A percentile compares a stretch with the other conserved stretches of the same genome.
These are phyloP conservation scores for Lichtheimia corymbifera DNA, from an alignment of 371 early-diverging fungal species.

Conservation along the genomic window DNA sequence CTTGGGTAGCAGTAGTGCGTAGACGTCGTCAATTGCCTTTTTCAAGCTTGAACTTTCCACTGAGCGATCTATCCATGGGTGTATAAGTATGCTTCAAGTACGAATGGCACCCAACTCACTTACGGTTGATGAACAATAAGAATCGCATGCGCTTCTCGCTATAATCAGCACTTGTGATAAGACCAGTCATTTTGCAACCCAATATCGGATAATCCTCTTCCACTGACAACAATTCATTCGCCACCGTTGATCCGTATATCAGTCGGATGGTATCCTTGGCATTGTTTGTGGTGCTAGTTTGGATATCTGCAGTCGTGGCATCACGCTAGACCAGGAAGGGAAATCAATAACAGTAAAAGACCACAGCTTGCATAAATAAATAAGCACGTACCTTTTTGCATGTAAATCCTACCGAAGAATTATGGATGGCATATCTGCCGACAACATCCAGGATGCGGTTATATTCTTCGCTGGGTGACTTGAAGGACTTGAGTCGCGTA, in stretches of 20 bases:
- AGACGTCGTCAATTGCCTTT: conserved; percentile 77
- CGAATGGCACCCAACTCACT: conserved; percentile 16
- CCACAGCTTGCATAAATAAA: neutral
- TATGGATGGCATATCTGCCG: conserved; percentile 89
- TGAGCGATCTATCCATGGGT: conserved; percentile 67
- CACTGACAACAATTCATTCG: conserved; percentile 70
- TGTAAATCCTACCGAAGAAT: conserved; percentile 76
- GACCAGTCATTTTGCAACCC: conserved; percentile 64
- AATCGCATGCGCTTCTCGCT: conserved; percentile 76
- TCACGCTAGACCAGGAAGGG: conserved; percentile 49
- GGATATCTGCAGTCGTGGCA: conserved; percentile 71
- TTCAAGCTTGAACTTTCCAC: conserved; percentile 86
- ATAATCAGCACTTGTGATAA: conserved; percentile 84
- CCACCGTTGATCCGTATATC: conserved; percentile 78
- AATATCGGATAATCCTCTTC: conserved; percentile 42
- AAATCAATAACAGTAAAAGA: no score
- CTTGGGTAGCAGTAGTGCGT: conserved; percentile 81
- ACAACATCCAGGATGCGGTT: conserved; percentile 85
- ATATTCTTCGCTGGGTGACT: conserved; percentile 85
- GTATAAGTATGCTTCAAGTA: conserved; percentile 1
- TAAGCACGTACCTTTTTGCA: conserved; percentile 75
- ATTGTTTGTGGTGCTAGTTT: conserved; percentile 61
- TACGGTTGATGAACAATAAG: conserved; percentile 94
- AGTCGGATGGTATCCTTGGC: conserved; percentile 76
- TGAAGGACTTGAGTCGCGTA: conserved; percentile 79